Conservation (phyloP, 2,329 filamentous ascomycete genomes). For the Colletotrichum paranaense region DNA sequence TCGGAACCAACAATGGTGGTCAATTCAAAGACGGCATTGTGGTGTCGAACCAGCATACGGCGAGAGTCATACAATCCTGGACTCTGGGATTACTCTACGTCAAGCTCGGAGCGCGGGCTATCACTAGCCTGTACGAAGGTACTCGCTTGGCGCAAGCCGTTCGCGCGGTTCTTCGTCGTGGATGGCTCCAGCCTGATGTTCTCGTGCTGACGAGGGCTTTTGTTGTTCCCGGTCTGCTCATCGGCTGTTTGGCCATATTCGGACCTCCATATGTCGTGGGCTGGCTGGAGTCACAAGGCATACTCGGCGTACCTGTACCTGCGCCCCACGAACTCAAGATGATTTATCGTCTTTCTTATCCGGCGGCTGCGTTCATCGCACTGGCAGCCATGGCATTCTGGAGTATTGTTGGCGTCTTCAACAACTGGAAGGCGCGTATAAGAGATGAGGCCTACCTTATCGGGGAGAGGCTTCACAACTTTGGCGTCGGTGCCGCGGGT, state of each 20-base stretch:
- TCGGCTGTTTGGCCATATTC: constrained; percentile 72
- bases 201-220: constrained; percentile 85
- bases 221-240: constrained; percentile 77
- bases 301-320: constrained; percentile 34
- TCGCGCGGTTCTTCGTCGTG: constrained; percentile 76
- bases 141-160: constrained; percentile 81
- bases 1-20: constrained; percentile 39
- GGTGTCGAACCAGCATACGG: constrained; percentile 65
- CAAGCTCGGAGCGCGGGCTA: constrained; percentile 78
- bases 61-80: constrained; percentile 94
- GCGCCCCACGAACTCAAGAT: constrained; percentile 41
- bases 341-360: constrained; percentile 75
- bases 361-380: constrained; percentile 61
- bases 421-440: constrained; percentile 83
- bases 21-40: constrained; percentile 36
- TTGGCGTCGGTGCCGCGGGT: constrained; percentile 66
- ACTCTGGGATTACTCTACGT: constrained; percentile 92
- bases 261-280: constrained; percentile 58
- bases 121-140: constrained; percentile 74
- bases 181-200: constrained; percentile 84
- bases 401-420: constrained; percentile 71
- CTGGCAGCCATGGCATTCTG: constrained; percentile 58
- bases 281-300: constrained; percentile 38
- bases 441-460: constrained; percentile 97
- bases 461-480: constrained; percentile 94